These are phyloP conservation scores for Paramecium sonneborni DNA, from an alignment of 73 alveolate genomes.

Conservation along the genomic window DNA sequence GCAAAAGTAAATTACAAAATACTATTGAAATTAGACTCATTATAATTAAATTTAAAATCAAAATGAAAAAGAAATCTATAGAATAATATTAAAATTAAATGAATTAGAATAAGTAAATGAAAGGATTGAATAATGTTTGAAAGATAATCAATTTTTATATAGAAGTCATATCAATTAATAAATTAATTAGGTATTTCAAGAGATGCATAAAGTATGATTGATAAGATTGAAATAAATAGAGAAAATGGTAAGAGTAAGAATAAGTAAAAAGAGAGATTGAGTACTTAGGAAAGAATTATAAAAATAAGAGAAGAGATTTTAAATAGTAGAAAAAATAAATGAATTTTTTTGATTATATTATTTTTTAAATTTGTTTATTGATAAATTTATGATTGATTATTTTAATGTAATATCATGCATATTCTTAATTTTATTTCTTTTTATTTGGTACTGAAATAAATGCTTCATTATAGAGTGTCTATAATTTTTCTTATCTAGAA, in stretches of 20 bases:
- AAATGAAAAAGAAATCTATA: conserved; percentile 48
- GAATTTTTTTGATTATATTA: neutral
- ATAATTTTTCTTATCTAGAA: neutral
- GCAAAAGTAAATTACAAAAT: neutral
- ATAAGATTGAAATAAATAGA: conserved; percentile 8
- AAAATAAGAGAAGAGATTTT: neutral
- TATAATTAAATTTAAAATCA: neutral
- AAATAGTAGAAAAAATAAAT: neutral
- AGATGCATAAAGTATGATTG: conserved; percentile 33
- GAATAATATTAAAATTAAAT: conserved; percentile 27
- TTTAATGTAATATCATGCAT: too few relatives aligned
- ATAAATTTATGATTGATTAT: too few relatives aligned
- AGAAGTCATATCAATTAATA: neutral
- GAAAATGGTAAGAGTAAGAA: neutral
- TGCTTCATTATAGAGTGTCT: neutral
- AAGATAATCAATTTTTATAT: conserved; percentile 34
- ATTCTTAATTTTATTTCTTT: neutral
- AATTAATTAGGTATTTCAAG: neutral
- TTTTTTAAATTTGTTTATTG: neutral
- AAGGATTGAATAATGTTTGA: neutral
- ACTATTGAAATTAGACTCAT: neutral
- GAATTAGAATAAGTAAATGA: conserved; percentile 60
- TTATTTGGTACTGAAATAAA: neutral
- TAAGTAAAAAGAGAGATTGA: neutral
- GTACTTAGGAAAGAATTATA: neutral